Percentiles rank a stretch among this genome's conserved stretches.
These are phyloP conservation scores for Passalora sequoiae DNA, from an alignment of 2,329 filamentous ascomycete species.

Conservation along the genomic window DNA sequence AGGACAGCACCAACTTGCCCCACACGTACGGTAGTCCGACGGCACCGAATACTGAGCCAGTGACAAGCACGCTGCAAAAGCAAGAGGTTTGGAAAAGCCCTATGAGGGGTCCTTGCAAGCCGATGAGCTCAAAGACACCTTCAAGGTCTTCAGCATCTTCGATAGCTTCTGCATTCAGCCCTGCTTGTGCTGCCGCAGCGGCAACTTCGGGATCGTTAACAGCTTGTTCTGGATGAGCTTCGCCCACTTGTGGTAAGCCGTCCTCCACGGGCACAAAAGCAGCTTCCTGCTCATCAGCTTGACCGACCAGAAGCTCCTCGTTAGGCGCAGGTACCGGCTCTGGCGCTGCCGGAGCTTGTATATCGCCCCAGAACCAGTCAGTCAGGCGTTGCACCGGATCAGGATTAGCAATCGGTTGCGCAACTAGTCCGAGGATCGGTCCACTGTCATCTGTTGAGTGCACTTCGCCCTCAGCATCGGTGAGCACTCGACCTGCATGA, in stretches of 20 bases:
- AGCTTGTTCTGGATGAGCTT: constrained; percentile 4
- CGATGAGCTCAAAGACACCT: constrained; percentile 90
- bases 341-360: constrained; percentile 25
- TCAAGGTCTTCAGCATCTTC: constrained; percentile 90
- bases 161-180: constrained; percentile 66
- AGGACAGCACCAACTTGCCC: constrained; percentile 75
- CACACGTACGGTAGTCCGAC: constrained; percentile 90
- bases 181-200: constrained; percentile 61
- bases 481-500: too few relatives aligned
- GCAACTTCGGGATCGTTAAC: constrained; percentile 51
- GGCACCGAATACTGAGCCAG: constrained; percentile 76
- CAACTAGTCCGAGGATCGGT: too few relatives aligned
- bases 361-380: constrained; percentile 48
- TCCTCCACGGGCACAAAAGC: constrained; percentile 50
- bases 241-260: constrained; percentile 32
- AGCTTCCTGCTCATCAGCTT: constrained; percentile 55
- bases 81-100: constrained; percentile 91
- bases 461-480: too few relatives aligned
- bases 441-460: too few relatives aligned
- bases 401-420: constrained; percentile 1
- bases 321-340: constrained; percentile 43
- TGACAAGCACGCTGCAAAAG: constrained; percentile 87
- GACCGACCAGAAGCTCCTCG: constrained; percentile 57
- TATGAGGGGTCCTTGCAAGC: constrained; percentile 87
- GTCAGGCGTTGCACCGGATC: constrained; percentile 31